These are phyloP conservation scores for Picochlorum sp. DNA, from an alignment of 139 green algal genomes.

Conservation along the genomic window DNA sequence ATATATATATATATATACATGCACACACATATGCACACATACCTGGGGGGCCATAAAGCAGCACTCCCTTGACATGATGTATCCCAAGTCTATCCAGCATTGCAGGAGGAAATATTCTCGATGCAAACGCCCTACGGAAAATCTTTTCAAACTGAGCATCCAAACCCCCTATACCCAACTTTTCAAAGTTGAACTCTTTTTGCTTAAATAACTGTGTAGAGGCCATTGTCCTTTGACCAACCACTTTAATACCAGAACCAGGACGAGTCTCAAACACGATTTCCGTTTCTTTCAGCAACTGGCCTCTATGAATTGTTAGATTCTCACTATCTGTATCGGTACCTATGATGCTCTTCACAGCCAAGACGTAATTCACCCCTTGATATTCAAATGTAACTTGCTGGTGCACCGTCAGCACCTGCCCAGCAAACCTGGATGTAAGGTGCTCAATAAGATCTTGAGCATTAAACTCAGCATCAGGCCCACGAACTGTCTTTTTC, in stretches of 20 bases:
- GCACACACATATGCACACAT: too few species aligned
- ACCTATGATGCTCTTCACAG: constrained; percentile 35
- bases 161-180: constrained; percentile 93
- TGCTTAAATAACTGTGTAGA: constrained; percentile 87
- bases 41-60: constrained; percentile 61
- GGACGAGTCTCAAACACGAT: constrained; percentile 52
- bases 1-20: too few species aligned
- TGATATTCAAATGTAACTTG: constrained; percentile 81
- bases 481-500: constrained; percentile 24
- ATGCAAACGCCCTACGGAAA: constrained; percentile 92
- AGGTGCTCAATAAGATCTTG: constrained; percentile 48
- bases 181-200: constrained; percentile 92
- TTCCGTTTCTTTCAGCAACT: constrained; percentile 38
- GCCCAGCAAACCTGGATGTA: constrained; percentile 36
- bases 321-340: constrained; percentile 8
- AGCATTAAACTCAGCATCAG: constrained; percentile 48
- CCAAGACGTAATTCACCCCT: constrained; percentile 67
- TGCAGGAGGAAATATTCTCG: constrained; percentile 79
- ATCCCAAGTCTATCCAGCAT: constrained; percentile 89
- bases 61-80: constrained; percentile 88
- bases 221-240: constrained; percentile 46
- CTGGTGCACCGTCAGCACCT: constrained; percentile 70
- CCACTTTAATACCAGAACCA: constrained; percentile 53
- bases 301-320: constrained; percentile 19
- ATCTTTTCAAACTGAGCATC: constrained; percentile 95